Evolutionary conservation across 2,329 filamentous ascomycete genomes (phyloP).

Genomic region (Ceratocystiopsis sp.): DNA sequence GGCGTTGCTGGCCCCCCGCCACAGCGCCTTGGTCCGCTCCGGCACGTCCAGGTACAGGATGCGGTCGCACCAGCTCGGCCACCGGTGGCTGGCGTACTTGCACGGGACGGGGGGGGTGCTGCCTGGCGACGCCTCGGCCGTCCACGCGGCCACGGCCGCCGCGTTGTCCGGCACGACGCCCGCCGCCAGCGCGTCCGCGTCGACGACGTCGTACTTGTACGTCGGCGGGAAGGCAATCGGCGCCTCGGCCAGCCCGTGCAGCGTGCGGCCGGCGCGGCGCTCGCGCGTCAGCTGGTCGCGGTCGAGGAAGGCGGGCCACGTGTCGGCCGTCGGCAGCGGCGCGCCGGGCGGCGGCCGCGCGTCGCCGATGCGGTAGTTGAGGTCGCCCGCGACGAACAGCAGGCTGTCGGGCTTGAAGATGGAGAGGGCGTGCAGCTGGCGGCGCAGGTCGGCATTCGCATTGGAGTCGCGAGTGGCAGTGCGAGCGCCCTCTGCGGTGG

Average conservation of each 20-base stretch:
- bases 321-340: slow-evolving; percentile 43
- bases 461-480: no score
- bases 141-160: slow-evolving; percentile 4
- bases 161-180: slow-evolving; percentile 15
- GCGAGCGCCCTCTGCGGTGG: no score
- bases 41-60: slow-evolving; percentile 59
- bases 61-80: slow-evolving; percentile 87
- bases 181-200: slow-evolving; percentile 10
- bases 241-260: slow-evolving; percentile 65
- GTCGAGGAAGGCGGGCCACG: slow-evolving; percentile 50
- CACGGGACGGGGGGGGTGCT: slow-evolving; percentile 30
- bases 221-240: slow-evolving; percentile 71
- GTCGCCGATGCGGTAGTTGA: slow-evolving; percentile 82
- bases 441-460: slow-evolving; percentile 10
- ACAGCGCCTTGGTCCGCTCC: slow-evolving; percentile 25
- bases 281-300: slow-evolving; percentile 70
- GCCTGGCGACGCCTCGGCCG: background rate
- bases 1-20: background rate
- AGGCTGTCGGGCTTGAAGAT: slow-evolving; percentile 63
- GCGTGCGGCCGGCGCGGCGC: slow-evolving; percentile 45
- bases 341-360: slow-evolving; percentile 43
- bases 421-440: slow-evolving; percentile 34
- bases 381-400: slow-evolving; percentile 75
- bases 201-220: slow-evolving; percentile 61
- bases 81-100: slow-evolving; percentile 66